These are phyloP conservation scores for Camellia japonica DNA, from an alignment of 148 eudicot genomes.

Conservation along the genomic window DNA sequence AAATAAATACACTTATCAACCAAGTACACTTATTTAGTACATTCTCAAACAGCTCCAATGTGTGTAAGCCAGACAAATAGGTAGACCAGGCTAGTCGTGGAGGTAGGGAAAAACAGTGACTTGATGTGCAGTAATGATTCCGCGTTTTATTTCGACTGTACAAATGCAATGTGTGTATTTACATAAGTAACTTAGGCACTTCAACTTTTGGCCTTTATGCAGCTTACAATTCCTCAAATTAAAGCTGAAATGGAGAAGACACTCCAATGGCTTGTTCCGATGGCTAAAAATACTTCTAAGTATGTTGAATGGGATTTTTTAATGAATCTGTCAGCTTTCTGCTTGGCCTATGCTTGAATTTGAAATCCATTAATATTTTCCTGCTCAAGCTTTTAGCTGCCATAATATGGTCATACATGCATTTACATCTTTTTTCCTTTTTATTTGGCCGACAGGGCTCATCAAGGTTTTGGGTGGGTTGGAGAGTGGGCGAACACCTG, in stretches of 20 bases:
- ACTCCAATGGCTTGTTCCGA: conserved; percentile 94
- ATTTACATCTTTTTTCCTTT: conserved; percentile 4
- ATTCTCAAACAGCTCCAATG: no score
- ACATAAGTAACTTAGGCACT: conserved; percentile 13
- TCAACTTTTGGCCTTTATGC: conserved; percentile 22
- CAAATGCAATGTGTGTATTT: neutral
- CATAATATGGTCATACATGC: neutral
- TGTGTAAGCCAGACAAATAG: no score
- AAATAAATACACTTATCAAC: no score
- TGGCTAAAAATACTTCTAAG: conserved; percentile 84
- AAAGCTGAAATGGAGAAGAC: conserved; percentile 92
- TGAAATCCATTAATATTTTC: neutral
- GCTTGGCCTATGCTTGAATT: neutral
- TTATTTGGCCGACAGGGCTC: conserved; percentile 48
- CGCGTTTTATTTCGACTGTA: neutral
- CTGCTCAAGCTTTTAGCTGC: neutral
- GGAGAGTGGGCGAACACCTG: conserved; percentile 97
- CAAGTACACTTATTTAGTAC: no score
- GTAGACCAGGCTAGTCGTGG: no score
- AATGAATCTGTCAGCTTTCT: neutral
- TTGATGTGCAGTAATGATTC: neutral
- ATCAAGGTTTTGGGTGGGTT: conserved; percentile 99
- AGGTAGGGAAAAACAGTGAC: no score
- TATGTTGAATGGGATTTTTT: conserved; percentile 26
- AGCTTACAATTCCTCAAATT: conserved; percentile 74